phyloP scores from a whole-genome alignment of 495 filamentous ascomycete species.

The Neurospora terricola region DNA sequence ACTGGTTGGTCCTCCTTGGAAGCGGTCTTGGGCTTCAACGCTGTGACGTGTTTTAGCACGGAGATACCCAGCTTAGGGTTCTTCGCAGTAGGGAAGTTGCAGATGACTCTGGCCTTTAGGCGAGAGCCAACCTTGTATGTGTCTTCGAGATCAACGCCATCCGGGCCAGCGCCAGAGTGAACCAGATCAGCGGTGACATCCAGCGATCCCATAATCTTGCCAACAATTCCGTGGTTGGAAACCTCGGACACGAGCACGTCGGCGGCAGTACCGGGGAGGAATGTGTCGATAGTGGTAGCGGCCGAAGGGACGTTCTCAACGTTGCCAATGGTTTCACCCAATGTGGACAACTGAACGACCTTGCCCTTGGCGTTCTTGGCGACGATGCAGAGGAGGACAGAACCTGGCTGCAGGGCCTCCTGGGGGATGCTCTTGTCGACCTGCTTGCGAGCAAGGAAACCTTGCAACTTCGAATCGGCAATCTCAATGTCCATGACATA shows the following conservation, averaged over 20 bases:
- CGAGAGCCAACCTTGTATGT: constrained; percentile 74
- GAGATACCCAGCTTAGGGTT: constrained; percentile 78
- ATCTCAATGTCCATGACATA: constrained; percentile 87
- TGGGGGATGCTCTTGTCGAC: constrained; percentile 56
- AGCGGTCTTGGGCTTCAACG: constrained; percentile 44
- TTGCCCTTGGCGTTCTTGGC: constrained; percentile 67
- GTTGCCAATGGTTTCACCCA: constrained; percentile 57
- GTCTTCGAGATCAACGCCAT: constrained; percentile 53
- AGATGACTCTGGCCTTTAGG: constrained; percentile 77
- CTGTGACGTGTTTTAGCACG: constrained; percentile 69
- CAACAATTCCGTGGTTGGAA: constrained; percentile 44
- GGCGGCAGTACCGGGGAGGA: constrained; percentile 79
- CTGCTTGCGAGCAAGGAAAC: constrained; percentile 86
- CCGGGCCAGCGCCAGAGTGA: constrained; percentile 65
- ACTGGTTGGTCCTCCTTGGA: constrained; percentile 16
- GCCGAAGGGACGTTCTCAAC: constrained; percentile 56
- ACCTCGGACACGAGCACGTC: constrained; percentile 76
- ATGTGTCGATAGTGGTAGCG: constrained; percentile 80
- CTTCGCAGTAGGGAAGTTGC: constrained; percentile 67
- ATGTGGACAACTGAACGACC: constrained; percentile 76
- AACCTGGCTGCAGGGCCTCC: constrained; percentile 50
- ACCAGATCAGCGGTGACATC: constrained; percentile 83
- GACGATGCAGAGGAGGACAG: constrained; percentile 74
- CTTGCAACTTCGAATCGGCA: constrained; percentile 53
- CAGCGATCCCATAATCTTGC: constrained; percentile 87